Evolutionary conservation across 2,329 filamentous ascomycete genomes (phyloP), one percentile per base, ranked within the genome.

Genomic region (Sodiomyces alkalinus): DNA sequence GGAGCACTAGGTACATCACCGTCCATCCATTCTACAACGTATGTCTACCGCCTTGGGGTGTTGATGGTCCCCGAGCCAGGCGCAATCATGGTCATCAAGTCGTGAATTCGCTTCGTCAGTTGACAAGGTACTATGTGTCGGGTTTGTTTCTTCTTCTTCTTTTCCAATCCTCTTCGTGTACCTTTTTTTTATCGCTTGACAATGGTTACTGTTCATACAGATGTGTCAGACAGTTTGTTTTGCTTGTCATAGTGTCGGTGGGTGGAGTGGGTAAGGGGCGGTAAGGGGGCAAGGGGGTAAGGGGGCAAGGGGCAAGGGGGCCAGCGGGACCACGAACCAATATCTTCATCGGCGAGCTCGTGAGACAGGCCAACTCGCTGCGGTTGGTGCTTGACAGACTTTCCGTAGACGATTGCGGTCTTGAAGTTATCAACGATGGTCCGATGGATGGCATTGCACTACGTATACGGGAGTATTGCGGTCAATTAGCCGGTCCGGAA

Each of bases 381-480:
- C 39, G 90, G 90, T 58, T 96, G 90, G 60, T 98, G 90, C 67
- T 96, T 96, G 42, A 96, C 87, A 31, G 86, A 94, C 52, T 87
- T 90, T 42, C 90, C 90, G 54, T 96, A 98, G 22, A 98, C 90
- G 48, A 98, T 78, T 30, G 90, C 90, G 36, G 77, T 73, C 57
- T 87, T 92, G 67, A 98, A 98, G 43, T 93, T 78, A 44, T 98
- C 90, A 32, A 90, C 68, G 49, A 98, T 96, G 32, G 74, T 92
- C 52, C 90, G 83, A 59, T 98, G 90, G 51, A 98, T 98, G 41
- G 82, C 71, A 58, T 94, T 93, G 59, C 90, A 98, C 85, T 93
- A n/a, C n/a, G n/a, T n/a, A n/a, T n/a, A n/a, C n/a, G 47, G 31
- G 16, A 7, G 14, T 6, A 13, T 25, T 17, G 16, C 23, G 17